Percentiles rank a stretch among this genome's conserved stretches.
Conservation (phyloP, 2,329 filamentous ascomycete species). For the Fusarium ramigenum region DNA sequence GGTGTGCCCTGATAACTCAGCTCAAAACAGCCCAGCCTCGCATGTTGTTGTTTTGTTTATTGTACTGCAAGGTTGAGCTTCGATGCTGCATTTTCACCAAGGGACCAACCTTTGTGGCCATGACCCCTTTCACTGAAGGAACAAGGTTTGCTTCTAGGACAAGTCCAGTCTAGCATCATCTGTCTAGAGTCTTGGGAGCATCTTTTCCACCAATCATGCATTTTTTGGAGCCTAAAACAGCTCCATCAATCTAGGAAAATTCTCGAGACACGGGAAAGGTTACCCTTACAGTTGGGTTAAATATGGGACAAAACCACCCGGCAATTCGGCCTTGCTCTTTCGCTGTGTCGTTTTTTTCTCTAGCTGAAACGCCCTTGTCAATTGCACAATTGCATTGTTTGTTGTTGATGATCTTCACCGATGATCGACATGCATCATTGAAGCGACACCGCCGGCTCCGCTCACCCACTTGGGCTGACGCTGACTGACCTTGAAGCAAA, state of each 20-base stretch:
- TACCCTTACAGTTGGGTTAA: background rate
- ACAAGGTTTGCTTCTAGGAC: constrained; percentile 21
- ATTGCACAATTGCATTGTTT: background rate
- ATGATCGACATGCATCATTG: constrained; percentile 2
- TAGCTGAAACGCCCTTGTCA: background rate
- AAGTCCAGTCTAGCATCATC: background rate
- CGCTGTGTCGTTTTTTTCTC: background rate
- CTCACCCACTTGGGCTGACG: background rate
- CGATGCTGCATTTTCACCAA: background rate
- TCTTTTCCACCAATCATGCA: background rate
- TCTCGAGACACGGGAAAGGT: background rate
- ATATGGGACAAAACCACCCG: background rate
- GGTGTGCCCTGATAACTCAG: constrained; percentile 10
- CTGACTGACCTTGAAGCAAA: background rate
- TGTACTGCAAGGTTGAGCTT: background rate
- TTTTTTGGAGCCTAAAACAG: background rate
- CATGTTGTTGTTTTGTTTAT: background rate
- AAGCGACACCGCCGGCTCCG: constrained; percentile 1
- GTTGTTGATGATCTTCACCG: background rate
- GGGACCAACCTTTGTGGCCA: background rate
- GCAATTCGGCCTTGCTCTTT: background rate
- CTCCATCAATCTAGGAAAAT: background rate
- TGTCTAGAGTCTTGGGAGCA: background rate
- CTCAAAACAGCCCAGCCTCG: constrained; percentile 4
- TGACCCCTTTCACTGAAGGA: background rate